Percentiles rank a stretch among this genome's conserved stretches.
phyloP scores from a whole-genome alignment of 306 rosid species.

The Pueraria montana region DNA sequence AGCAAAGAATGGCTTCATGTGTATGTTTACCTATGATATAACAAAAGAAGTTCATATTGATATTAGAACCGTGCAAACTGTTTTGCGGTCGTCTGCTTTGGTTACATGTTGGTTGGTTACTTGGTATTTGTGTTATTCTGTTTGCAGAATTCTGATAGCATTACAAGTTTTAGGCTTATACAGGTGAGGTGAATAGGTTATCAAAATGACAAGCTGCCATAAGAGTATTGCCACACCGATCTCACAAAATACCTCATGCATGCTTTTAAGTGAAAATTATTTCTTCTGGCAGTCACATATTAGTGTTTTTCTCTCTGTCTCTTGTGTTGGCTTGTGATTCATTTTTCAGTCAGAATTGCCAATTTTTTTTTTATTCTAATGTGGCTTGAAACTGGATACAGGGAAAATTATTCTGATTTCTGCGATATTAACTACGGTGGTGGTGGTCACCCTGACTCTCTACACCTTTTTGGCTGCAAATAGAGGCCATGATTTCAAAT shows the following conservation, averaged over 20 bases:
- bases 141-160: background rate
- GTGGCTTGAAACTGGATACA: slow-evolving; percentile 45
- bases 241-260: no score
- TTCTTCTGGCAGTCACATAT: no score
- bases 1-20: no score
- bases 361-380: background rate
- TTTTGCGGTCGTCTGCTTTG: no score
- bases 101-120: background rate
- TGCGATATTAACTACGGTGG: slow-evolving; percentile 72
- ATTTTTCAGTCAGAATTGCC: background rate
- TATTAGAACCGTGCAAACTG: no score
- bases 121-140: background rate
- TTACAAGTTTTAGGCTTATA: background rate
- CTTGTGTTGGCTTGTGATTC: no score
- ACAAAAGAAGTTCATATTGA: no score
- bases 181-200: background rate
- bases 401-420: slow-evolving; percentile 87
- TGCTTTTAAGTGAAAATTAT: background rate
- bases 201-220: background rate
- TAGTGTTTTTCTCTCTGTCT: no score
- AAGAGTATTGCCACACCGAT: background rate
- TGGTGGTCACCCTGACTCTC: slow-evolving; percentile 72
- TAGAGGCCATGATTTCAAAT: slow-evolving; percentile 84
- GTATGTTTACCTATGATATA: no score
- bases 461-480: slow-evolving; percentile 96